Evolutionary conservation across 1,139 yeast genomes (phyloP).

Genomic region (Zygosaccharomyces sapae): DNA sequence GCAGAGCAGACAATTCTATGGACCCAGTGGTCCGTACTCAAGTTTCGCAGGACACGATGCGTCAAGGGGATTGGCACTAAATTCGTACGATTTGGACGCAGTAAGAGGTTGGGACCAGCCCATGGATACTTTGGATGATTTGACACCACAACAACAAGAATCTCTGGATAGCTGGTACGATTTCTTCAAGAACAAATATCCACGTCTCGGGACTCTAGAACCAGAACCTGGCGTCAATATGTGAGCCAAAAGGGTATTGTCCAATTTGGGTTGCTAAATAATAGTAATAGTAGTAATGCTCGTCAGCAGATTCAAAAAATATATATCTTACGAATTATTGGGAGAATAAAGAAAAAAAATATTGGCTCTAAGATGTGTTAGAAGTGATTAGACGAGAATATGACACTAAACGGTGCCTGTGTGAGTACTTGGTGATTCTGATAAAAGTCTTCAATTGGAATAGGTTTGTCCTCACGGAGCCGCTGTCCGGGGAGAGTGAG

Average conservation of each 20-base stretch:
- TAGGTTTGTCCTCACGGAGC: neutral
- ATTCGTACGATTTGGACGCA: slow-evolving; percentile 70
- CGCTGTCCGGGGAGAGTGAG: neutral
- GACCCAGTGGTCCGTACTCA: slow-evolving; percentile 94
- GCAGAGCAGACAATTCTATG: slow-evolving; percentile 79
- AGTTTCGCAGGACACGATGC: slow-evolving; percentile 98
- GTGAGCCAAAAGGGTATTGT: neutral
- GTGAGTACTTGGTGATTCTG: slow-evolving; percentile 6
- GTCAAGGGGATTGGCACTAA: slow-evolving; percentile 84
- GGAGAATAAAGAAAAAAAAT: neutral
- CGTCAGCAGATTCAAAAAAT: too few species aligned
- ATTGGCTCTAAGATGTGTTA: neutral
- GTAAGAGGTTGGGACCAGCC: slow-evolving; percentile 63
- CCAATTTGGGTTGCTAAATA: too few species aligned
- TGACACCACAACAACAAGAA: slow-evolving; percentile 57
- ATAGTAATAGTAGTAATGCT: too few species aligned
- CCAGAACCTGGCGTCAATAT: slow-evolving; percentile 35
- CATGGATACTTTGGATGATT: slow-evolving; percentile 63
- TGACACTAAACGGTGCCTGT: slow-evolving; percentile 7
- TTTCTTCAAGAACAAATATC: slow-evolving; percentile 75
- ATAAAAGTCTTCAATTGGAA: slow-evolving; percentile 1
- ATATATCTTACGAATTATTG: too few species aligned
- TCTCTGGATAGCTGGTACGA: slow-evolving; percentile 82
- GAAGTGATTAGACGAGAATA: slow-evolving; percentile 8
- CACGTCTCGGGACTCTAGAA: slow-evolving; percentile 58